phyloP scores from a whole-genome alignment of 202 grass and related monocot genomes.

The Schoenoplectus tabernaemontani region DNA sequence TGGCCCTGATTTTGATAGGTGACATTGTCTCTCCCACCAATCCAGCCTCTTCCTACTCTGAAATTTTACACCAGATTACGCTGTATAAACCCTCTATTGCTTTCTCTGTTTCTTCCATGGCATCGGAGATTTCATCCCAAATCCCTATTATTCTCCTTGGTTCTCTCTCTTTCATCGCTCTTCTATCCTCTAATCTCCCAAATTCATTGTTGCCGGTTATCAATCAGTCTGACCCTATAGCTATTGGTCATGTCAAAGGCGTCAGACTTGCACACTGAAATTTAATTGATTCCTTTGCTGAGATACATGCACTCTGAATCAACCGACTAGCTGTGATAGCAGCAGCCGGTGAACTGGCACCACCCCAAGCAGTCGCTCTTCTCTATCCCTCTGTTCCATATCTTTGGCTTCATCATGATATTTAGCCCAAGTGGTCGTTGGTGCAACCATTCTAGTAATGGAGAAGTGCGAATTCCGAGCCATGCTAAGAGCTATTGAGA shows the following conservation, averaged over 20 bases:
- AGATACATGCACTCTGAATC: no score
- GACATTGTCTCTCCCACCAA: slow-evolving; percentile 57
- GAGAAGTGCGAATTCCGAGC: slow-evolving; percentile 59
- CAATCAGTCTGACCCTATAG: slow-evolving; percentile 44
- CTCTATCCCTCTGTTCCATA: slow-evolving; percentile 70
- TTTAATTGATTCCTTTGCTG: slow-evolving; percentile 32
- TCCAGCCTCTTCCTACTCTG: slow-evolving; percentile 40
- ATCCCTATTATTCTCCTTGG: slow-evolving; percentile 46
- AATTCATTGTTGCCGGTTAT: neutral
- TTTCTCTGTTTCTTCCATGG: slow-evolving; percentile 40
- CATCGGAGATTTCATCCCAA: slow-evolving; percentile 33
- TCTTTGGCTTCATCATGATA: slow-evolving; percentile 77
- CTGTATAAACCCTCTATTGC: slow-evolving; percentile 51
- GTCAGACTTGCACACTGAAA: slow-evolving; percentile 54
- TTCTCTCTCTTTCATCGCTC: slow-evolving; percentile 34
- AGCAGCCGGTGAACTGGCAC: slow-evolving; percentile 30
- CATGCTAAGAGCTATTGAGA: slow-evolving; percentile 51
- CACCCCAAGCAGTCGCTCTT: slow-evolving; percentile 34
- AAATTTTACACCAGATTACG: slow-evolving; percentile 42
- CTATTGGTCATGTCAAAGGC: slow-evolving; percentile 55
- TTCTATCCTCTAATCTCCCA: neutral
- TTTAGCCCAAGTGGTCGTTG: slow-evolving; percentile 46
- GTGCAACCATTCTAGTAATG: slow-evolving; percentile 68
- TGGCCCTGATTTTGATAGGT: slow-evolving; percentile 62
- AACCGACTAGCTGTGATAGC: neutral